Base-by-base conservation (phyloP, 2,329 filamentous ascomycete genomes). In the Dactylellina parvicollis region DNA sequence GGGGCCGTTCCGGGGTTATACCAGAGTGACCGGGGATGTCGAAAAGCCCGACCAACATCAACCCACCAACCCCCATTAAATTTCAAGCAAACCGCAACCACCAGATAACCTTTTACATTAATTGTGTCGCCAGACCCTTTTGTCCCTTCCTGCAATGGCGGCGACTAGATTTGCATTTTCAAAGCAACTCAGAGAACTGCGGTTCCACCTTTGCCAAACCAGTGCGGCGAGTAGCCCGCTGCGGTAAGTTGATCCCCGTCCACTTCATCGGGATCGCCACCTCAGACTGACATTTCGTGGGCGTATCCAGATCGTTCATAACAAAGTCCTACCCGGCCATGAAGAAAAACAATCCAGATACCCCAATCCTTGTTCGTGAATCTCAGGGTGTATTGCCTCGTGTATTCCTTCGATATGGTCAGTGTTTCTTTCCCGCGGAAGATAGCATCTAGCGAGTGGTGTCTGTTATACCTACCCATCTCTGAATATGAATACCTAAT, bases 291-390 rank as follows among this genome's bases (percentile, higher is more conserved):
- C 59, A 10, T 59, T 30, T 20, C 30, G 56, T 50, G 32, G 3
- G 55, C 10, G 4, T 8, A 30, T 32, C 36, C 18, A 97, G 95
- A 82, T 89, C 90, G 28, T 99, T 99, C 83, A 86, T 99, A 77
- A 90, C 89, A 76, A 88, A 92, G 81, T 89, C 92, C 77, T 99
- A 99, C 83, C 95, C 95, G 49, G 95, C 91, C 73, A 98, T 99
- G 94, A 99, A 99, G 88, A 96, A 96, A 86, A 91, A 94, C 86
- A 99, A 99, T 85, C 95, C 95, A 66, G 85, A 91, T 82, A 93
- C 87, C 52, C 95, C 95, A 61, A 98, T 99, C 82, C 85, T 99
- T 85, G 89, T 99, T 79, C 91, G 95, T 80, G 95, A 98, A 85
- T 95, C 94, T 59, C 84, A 87, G 78, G 92, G 91, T 79, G 92